Evolutionary conservation across 306 rosid species (phyloP).

Genomic region (Cucurbita moschata): DNA sequence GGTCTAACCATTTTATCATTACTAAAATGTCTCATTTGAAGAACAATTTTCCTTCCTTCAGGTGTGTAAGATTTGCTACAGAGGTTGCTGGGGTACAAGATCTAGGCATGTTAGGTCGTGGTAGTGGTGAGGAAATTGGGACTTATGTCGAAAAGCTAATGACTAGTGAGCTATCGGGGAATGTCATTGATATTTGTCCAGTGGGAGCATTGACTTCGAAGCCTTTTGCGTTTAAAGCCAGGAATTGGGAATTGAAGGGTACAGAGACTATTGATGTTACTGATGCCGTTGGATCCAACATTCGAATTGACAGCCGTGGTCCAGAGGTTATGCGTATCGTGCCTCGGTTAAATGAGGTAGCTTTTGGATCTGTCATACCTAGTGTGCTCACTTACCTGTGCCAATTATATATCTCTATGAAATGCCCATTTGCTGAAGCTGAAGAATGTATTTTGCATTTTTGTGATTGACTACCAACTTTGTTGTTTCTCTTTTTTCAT

Average conservation of each 20-base stretch:
- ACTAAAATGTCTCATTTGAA: background rate
- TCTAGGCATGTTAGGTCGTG: constrained; percentile 98
- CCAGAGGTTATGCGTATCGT: constrained; percentile 89
- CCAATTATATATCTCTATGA: background rate
- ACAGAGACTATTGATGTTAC: constrained; percentile 93
- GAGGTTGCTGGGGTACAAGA: constrained; percentile 99
- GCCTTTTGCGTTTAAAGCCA: constrained; percentile 98
- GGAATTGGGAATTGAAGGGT: constrained; percentile 95
- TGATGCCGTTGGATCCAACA: constrained; percentile 97
- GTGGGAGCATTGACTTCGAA: constrained; percentile 96
- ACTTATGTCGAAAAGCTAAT: constrained; percentile 90
- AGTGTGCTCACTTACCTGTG: background rate
- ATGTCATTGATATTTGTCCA: constrained; percentile 96
- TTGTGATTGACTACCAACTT: background rate
- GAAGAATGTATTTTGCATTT: background rate
- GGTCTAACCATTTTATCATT: background rate
- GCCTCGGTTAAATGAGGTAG: constrained; percentile 93
- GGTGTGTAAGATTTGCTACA: constrained; percentile 96
- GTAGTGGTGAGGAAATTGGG: constrained; percentile 98
- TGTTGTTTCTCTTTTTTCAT: background rate
- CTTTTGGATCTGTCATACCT: background rate
- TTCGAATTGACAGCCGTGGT: constrained; percentile 95
- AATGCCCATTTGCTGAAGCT: background rate
- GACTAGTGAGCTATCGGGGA: constrained; percentile 98
- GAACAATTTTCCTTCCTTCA: constrained; percentile 16